phyloP scores from a whole-genome alignment of 2,329 filamentous ascomycete species.

The Allantophomopsis lycopodina region DNA sequence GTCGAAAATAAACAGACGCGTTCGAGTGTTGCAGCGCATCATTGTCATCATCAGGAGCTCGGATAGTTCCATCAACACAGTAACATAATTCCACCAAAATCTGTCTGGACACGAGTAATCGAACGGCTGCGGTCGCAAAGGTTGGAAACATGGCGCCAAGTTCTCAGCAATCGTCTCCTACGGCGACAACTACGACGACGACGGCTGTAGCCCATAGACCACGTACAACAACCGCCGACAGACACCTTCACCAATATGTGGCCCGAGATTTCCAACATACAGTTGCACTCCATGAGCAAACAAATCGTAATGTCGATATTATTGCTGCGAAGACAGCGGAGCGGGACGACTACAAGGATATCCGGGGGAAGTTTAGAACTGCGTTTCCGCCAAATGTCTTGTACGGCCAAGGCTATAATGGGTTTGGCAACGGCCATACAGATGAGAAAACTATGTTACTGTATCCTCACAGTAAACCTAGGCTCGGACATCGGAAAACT shows the following conservation, averaged over 20 bases:
- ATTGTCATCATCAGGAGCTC: no score
- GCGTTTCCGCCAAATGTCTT: constrained; percentile 42
- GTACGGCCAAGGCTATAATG: constrained; percentile 68
- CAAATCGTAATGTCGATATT: constrained; percentile 39
- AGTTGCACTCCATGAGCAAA: constrained; percentile 32
- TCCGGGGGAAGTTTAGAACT: constrained; percentile 39
- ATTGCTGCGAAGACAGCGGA: constrained; percentile 52
- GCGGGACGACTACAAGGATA: constrained; percentile 53
- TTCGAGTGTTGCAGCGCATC: no score
- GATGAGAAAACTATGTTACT: constrained; percentile 59
- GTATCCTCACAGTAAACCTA: constrained; percentile 66
- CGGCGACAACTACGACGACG: constrained; percentile 7
- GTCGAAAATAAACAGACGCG: no score
- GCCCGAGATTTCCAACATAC: constrained; percentile 47
- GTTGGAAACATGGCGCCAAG: constrained; percentile 18
- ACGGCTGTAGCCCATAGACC: constrained; percentile 12
- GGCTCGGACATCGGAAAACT: constrained; percentile 64
- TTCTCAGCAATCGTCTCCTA: constrained; percentile 11
- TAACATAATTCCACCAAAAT: no score
- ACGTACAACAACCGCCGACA: constrained; percentile 23
- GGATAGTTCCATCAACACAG: not conserved
- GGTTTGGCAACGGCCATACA: constrained; percentile 79
- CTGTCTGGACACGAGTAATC: constrained; percentile 1
- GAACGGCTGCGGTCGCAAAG: constrained; percentile 10
- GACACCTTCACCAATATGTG: constrained; percentile 48